Evolutionary conservation across 2,329 filamentous ascomycete genomes (phyloP).

Genomic region (Boeremia exigua): DNA sequence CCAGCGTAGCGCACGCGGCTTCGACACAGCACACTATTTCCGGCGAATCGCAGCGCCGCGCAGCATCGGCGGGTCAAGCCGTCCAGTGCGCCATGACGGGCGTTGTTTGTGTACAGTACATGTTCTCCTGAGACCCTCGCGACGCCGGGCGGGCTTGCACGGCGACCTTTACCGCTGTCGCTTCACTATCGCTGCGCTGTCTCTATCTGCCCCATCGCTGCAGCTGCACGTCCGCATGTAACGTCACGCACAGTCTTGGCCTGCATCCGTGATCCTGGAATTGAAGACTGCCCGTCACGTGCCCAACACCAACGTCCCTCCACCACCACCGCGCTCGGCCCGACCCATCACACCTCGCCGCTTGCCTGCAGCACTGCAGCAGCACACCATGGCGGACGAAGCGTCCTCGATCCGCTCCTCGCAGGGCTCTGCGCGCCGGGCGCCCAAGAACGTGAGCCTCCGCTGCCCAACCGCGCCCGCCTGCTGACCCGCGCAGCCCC

Average conservation of each 20-base stretch:
- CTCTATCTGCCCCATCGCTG: too few relatives aligned
- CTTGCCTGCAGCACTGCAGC: conserved; percentile 22
- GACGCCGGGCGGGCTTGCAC: too few relatives aligned
- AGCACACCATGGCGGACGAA: conserved; percentile 37
- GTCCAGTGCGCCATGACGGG: conserved; percentile 1
- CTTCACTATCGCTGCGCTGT: too few relatives aligned
- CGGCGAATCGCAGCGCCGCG: not conserved
- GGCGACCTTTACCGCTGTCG: too few relatives aligned
- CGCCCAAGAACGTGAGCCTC: conserved; percentile 46
- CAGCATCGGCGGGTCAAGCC: conserved; percentile 1
- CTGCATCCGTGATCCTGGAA: not conserved
- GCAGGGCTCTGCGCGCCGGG: conserved; percentile 55
- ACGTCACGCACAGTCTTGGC: not conserved
- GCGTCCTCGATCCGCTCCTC: conserved; percentile 38
- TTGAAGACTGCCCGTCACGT: not conserved
- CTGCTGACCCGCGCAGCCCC: conserved; percentile 56
- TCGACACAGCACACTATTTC: not conserved
- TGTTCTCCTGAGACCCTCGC: not conserved
- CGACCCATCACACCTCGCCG: conserved; percentile 1
- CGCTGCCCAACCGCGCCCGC: conserved; percentile 3
- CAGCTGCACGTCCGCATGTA: too few relatives aligned
- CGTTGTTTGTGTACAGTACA: not conserved
- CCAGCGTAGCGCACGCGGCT: not conserved
- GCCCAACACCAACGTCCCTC: not conserved
- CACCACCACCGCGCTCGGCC: conserved; percentile 3